These are phyloP conservation scores for Neurospora tetrasperma DNA, from an alignment of 495 filamentous ascomycete species.

Conservation along the genomic window DNA sequence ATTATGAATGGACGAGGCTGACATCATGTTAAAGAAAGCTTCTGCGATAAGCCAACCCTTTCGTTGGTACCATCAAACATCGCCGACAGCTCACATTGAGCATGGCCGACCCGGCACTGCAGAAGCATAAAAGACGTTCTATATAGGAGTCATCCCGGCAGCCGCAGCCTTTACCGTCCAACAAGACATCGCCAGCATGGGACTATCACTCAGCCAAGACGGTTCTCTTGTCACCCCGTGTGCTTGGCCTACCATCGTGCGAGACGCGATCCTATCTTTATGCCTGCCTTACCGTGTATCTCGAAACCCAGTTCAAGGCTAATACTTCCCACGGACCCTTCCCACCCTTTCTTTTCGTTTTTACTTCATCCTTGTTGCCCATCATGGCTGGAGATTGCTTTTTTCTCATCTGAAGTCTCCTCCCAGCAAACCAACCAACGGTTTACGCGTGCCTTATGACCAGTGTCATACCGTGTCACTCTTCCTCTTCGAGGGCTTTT, in stretches of 20 bases:
- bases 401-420: not conserved
- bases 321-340: not conserved
- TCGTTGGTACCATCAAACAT: not conserved
- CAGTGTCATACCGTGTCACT: not conserved
- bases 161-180: no score
- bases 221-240: no score
- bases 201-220: no score
- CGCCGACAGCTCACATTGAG: not conserved
- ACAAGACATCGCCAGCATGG: no score
- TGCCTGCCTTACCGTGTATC: not conserved
- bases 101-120: not conserved
- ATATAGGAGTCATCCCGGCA: not conserved
- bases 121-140: not conserved
- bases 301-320: not conserved
- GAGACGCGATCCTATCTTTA: not conserved
- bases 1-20: not conserved
- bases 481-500: not conserved
- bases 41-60: not conserved
- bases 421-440: not conserved
- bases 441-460: not conserved
- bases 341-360: not conserved
- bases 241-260: not conserved
- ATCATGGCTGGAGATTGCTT: not conserved
- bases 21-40: not conserved
- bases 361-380: not conserved